Evolutionary conservation across 495 filamentous ascomycete genomes (phyloP).

Genomic region (Trichoderma erinaceum): DNA sequence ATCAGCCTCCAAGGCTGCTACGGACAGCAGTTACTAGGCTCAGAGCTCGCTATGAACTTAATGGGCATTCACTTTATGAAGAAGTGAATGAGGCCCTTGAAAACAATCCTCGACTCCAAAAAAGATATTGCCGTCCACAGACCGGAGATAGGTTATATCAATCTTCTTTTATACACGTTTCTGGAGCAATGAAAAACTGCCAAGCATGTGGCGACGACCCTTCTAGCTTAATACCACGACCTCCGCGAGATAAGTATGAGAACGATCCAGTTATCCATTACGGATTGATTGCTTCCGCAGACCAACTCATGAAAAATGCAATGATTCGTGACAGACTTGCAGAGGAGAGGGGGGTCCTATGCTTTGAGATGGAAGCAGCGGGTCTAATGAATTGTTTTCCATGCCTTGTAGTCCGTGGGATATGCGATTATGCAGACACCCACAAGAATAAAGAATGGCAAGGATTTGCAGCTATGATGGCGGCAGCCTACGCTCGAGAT

Average conservation of each 20-base stretch:
- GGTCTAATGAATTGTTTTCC: constrained; percentile 16
- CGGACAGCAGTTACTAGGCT: constrained; percentile 21
- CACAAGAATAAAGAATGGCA: constrained; percentile 31
- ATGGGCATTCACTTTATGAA: constrained; percentile 23
- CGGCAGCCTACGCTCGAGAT: constrained; percentile 23
- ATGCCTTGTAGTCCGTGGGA: constrained; percentile 32
- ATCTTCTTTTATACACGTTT: constrained; percentile 22
- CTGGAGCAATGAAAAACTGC: not conserved
- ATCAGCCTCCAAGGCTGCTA: constrained; percentile 31
- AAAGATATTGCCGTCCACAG: constrained; percentile 26
- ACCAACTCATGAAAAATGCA: not conserved
- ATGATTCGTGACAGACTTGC: not conserved
- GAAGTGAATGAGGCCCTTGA: constrained; percentile 22
- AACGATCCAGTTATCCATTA: constrained; percentile 12
- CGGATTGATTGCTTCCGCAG: not conserved
- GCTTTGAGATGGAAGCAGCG: constrained; percentile 30
- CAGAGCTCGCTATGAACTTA: constrained; percentile 18
- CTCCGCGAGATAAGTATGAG: constrained; percentile 1
- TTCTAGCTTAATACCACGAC: not conserved
- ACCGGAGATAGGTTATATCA: constrained; percentile 29
- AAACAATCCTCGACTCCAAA: constrained; percentile 22
- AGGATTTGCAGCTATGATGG: constrained; percentile 21
- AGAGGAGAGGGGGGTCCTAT: constrained; percentile 16
- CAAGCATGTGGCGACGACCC: constrained; percentile 8
- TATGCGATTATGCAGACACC: constrained; percentile 33